Conservation (phyloP, 2,329 filamentous ascomycete species). For the Dactylonectria estremocensis region DNA sequence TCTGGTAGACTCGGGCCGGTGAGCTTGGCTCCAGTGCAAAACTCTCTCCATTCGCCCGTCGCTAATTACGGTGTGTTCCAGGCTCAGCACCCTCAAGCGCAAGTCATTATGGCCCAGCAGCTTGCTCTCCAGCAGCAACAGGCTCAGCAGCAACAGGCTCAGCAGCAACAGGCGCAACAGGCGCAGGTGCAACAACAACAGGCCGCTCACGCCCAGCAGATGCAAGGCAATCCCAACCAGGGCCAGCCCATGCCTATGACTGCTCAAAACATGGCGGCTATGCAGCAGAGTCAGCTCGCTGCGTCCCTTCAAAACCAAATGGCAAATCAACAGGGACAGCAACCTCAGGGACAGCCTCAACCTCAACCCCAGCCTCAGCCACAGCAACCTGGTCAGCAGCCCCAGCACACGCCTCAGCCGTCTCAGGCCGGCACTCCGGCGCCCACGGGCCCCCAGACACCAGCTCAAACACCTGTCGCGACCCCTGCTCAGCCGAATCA, state of each 20-base stretch:
- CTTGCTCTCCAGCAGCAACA: slow-evolving; percentile 59
- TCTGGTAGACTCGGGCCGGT: slow-evolving; percentile 59
- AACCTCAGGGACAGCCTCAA: slow-evolving; percentile 47
- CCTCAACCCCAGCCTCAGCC: slow-evolving; percentile 43
- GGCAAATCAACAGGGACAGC: slow-evolving; percentile 50
- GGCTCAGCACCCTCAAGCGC: slow-evolving; percentile 51
- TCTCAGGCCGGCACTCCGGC: slow-evolving; percentile 60
- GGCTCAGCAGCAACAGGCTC: slow-evolving; percentile 50
- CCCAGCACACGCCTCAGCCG: slow-evolving; percentile 63
- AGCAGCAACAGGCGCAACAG: slow-evolving; percentile 53
- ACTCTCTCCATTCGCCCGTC: slow-evolving; percentile 1
- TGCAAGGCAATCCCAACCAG: slow-evolving; percentile 59
- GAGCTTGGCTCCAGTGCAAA: slow-evolving; percentile 41
- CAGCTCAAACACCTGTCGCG: slow-evolving; percentile 62
- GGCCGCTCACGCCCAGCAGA: slow-evolving; percentile 56
- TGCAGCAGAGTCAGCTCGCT: slow-evolving; percentile 61
- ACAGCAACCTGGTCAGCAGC: slow-evolving; percentile 59
- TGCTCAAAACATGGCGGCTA: slow-evolving; percentile 61
- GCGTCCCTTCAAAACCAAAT: slow-evolving; percentile 50
- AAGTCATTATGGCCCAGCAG: slow-evolving; percentile 61
- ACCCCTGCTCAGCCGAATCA: slow-evolving; percentile 55
- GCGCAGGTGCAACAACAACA: slow-evolving; percentile 53
- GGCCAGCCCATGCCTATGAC: slow-evolving; percentile 66
- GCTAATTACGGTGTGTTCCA: slow-evolving; percentile 39
- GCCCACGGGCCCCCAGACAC: slow-evolving; percentile 62